phyloP scores from a whole-genome alignment of 768 basidiomycete genomes.

The Hericium rajendrae region DNA sequence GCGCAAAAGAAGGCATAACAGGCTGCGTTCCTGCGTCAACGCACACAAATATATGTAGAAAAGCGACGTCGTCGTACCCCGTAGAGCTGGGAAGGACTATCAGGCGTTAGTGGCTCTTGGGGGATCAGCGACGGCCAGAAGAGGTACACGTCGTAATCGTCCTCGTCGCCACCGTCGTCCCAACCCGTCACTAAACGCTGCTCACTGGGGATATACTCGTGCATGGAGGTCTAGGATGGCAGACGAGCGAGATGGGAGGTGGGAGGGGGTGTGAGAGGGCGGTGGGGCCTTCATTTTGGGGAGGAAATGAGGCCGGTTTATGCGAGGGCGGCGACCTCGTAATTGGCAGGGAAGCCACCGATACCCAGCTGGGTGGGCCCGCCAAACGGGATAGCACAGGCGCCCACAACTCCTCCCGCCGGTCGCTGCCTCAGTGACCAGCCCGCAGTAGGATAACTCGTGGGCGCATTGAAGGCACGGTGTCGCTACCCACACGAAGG shows the following conservation, averaged over 20 bases:
- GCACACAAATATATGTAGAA: not conserved
- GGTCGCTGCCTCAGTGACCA: too few relatives aligned
- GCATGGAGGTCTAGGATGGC: not conserved
- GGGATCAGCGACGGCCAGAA: constrained; percentile 10
- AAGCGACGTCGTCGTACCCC: not conserved
- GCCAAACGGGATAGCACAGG: not conserved
- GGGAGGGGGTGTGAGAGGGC: not conserved
- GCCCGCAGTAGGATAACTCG: too few relatives aligned
- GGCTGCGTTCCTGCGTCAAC: not conserved
- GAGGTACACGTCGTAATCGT: constrained; percentile 12
- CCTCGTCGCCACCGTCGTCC: constrained; percentile 2
- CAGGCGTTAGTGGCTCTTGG: not conserved
- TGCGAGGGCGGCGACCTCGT: not conserved
- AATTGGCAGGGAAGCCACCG: not conserved
- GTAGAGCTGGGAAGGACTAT: not conserved
- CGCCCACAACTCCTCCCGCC: not conserved
- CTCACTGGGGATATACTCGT: not conserved
- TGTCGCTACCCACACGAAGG: too few relatives aligned
- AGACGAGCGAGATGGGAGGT: too few relatives aligned
- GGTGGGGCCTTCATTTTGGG: not conserved
- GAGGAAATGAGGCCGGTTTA: not conserved
- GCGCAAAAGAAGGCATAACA: not conserved
- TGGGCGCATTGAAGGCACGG: too few relatives aligned
- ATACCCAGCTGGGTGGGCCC: not conserved
- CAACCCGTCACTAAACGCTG: not conserved